Percentiles rank a stretch among this genome's conserved stretches.
Conservation (phyloP, 345 rosid species). For the Hirschfeldia incana region DNA sequence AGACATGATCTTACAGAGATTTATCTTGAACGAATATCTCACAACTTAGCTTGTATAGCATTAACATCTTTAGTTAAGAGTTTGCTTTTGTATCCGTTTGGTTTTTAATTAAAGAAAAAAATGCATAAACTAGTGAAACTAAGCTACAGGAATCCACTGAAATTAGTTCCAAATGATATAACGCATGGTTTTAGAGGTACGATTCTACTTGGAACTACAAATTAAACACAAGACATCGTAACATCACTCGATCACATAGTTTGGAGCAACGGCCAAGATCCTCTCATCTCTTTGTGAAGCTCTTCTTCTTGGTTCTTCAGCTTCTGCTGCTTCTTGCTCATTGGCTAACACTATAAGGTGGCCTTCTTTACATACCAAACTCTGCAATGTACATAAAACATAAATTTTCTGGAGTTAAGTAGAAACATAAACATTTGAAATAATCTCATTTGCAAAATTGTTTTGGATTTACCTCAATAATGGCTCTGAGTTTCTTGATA, state of each 20-base stretch:
- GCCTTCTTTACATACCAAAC: slow-evolving; percentile 86
- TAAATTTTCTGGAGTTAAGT: slow-evolving; percentile 3
- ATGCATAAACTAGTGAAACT: background rate
- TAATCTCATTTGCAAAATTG: background rate
- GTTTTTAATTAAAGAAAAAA: background rate
- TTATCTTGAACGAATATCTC: background rate
- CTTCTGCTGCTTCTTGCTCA: slow-evolving; percentile 44
- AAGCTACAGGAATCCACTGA: background rate
- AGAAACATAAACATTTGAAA: background rate
- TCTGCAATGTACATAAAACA: slow-evolving; percentile 46
- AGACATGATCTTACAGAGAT: no score
- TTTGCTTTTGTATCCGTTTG: background rate
- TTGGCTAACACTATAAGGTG: slow-evolving; percentile 79
- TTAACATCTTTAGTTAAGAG: background rate
- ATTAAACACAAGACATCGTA: background rate
- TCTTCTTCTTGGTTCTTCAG: slow-evolving; percentile 49
- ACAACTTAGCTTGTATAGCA: background rate
- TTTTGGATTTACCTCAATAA: slow-evolving; percentile 68
- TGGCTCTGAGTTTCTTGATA: slow-evolving; percentile 63
- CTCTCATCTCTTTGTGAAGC: slow-evolving; percentile 63
- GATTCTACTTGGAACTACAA: background rate
- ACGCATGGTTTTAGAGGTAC: background rate
- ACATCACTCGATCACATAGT: slow-evolving; percentile 69
- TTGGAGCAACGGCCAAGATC: slow-evolving; percentile 87
- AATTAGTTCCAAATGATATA: background rate